phyloP scores from a whole-genome alignment of 768 basidiomycete species.

The Calocera viscosa region DNA sequence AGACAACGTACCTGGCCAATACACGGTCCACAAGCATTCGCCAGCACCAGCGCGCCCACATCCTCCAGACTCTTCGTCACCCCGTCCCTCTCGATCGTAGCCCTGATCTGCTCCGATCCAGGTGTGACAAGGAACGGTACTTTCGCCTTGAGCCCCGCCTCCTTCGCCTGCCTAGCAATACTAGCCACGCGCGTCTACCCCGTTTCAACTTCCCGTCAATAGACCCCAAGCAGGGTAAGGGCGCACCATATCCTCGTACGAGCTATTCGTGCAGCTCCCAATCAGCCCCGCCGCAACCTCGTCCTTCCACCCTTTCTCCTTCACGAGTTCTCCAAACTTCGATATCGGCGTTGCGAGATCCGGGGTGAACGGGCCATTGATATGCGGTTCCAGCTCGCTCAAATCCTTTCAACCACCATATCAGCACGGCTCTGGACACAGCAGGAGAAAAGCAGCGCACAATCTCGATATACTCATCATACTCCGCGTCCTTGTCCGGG shows the following conservation, averaged over 20 bases:
- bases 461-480: conserved; percentile 89
- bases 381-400: conserved; percentile 76
- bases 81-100: conserved; percentile 91
- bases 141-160: conserved; percentile 66
- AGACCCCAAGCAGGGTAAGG: neutral
- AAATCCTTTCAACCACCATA: conserved; percentile 46
- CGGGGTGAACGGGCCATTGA: conserved; percentile 97
- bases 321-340: conserved; percentile 65
- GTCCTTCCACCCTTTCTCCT: conserved; percentile 85
- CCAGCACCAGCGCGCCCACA: conserved; percentile 87
- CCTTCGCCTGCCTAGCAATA: conserved; percentile 77
- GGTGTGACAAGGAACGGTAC: conserved; percentile 81
- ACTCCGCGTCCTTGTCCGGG: conserved; percentile 80
- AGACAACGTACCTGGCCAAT: conserved; percentile 66
- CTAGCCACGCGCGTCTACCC: conserved; percentile 78
- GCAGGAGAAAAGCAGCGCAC: conserved; percentile 30
- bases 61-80: conserved; percentile 69
- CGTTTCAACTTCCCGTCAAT: neutral
- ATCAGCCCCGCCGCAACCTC: conserved; percentile 84
- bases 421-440: neutral
- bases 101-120: conserved; percentile 90
- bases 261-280: conserved; percentile 98
- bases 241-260: conserved; percentile 84
- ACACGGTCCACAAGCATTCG: conserved; percentile 97
- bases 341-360: conserved; percentile 91